phyloP scores from a whole-genome alignment of 495 filamentous ascomycete species.

The Aspergillus bridgeri region DNA sequence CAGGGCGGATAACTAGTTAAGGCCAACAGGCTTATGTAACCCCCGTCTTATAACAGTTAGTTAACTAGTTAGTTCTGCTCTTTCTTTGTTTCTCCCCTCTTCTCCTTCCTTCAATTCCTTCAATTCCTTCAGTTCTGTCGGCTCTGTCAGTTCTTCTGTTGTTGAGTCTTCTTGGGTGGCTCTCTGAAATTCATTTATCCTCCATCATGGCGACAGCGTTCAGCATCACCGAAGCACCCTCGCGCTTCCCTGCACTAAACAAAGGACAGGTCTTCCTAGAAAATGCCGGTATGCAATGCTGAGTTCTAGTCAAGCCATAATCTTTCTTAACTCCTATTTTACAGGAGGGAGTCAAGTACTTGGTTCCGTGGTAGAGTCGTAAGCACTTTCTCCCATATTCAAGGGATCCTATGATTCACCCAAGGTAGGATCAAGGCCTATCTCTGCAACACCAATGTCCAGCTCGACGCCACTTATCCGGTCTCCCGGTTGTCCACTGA shows the following conservation, averaged over 20 bases:
- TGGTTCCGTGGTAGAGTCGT: slow-evolving; percentile 62
- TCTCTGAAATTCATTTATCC: too few relatives aligned
- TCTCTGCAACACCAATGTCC: slow-evolving; percentile 64
- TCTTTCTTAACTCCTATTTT: neutral
- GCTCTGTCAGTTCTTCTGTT: neutral
- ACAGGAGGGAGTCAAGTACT: slow-evolving; percentile 65
- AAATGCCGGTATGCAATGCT: slow-evolving; percentile 48
- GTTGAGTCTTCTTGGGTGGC: neutral
- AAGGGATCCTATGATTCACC: neutral
- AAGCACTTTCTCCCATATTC: slow-evolving; percentile 17
- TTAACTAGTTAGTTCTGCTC: too few relatives aligned
- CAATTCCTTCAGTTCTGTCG: neutral
- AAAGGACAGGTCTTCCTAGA: slow-evolving; percentile 68
- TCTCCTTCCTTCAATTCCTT: too few relatives aligned
- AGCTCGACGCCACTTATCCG: slow-evolving; percentile 65
- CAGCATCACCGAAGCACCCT: slow-evolving; percentile 51
- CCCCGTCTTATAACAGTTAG: too few relatives aligned
- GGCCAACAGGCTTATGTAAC: too few relatives aligned
- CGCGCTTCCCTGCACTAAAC: slow-evolving; percentile 62
- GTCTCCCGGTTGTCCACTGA: slow-evolving; percentile 51
- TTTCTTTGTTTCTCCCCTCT: too few relatives aligned
- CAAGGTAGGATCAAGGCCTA: slow-evolving; percentile 57
- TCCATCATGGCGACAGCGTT: slow-evolving; percentile 25
- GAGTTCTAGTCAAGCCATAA: neutral
- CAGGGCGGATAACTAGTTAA: too few relatives aligned